A percentile compares a stretch with the other conserved stretches of the same genome.
Evolutionary conservation across 1,284 basidiomycete species (phyloP).

Genomic region (Hymenochaete sp.): DNA sequence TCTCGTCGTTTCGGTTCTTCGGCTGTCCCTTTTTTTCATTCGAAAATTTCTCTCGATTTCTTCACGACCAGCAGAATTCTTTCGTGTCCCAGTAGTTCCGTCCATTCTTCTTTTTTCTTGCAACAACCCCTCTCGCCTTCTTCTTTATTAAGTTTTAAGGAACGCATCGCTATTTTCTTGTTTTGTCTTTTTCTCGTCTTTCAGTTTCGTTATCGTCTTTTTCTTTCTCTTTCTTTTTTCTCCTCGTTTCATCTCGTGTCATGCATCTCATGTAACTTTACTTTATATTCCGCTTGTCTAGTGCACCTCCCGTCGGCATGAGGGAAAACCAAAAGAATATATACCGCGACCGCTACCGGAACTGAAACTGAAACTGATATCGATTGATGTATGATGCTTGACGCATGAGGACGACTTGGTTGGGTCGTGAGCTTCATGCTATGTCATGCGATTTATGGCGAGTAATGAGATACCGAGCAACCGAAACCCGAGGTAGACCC

Average conservation of each 20-base stretch:
- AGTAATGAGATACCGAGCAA: too few relatives aligned
- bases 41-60: background rate
- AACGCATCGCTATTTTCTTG: conserved; percentile 9
- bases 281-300: too few relatives aligned
- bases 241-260: background rate
- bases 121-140: background rate
- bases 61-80: background rate
- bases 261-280: background rate
- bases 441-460: too few relatives aligned
- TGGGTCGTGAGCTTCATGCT: too few relatives aligned
- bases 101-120: background rate
- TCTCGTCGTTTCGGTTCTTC: conserved; percentile 18
- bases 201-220: conserved; percentile 24
- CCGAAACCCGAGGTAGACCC: too few relatives aligned
- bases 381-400: too few relatives aligned
- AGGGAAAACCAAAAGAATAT: too few relatives aligned
- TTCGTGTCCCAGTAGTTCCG: background rate
- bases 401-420: too few relatives aligned
- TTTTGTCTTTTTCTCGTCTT: conserved; percentile 4
- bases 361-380: too few relatives aligned
- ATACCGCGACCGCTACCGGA: too few relatives aligned
- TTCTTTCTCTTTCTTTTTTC: conserved; percentile 26
- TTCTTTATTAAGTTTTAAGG: background rate
- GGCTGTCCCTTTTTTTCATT: background rate
- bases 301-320: too few relatives aligned